Evolutionary conservation across 257 asterid genomes (phyloP), one percentile per base, ranked within the genome.

Genomic region (Solanum chilense): DNA sequence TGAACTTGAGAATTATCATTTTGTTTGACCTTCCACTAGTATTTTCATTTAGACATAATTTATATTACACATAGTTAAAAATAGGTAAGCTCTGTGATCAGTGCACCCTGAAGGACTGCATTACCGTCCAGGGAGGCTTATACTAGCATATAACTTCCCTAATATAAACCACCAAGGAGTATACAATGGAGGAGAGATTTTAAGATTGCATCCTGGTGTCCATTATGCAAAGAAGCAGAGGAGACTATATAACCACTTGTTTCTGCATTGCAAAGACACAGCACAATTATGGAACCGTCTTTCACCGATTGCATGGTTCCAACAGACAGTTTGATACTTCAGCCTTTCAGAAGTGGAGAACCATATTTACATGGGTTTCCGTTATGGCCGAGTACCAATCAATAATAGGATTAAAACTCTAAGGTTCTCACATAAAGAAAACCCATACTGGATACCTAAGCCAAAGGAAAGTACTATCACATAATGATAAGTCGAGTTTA

Each of bases 401-500:
- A 18, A 49, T 31, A 81, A 29, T 29, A 18, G 25, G 41, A 80
- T 80, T 18, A 18, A 10, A 49, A 81, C 31, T 81, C 85, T 49
- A 81, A 27, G 69, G 45, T 81, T 49, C 25, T 81, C 85, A 81
- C 45, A 81, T 49, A 29, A 29, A 9, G 69, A 31, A 81, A 81
- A 81, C 31, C 41, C 31, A 29, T 68, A 81, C 81, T 44, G 75
- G 39, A 81, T n/a, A 66, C 16, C 41, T 31, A 87, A 78, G 15
- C 29, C 47, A 81, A 74, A 87, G 42, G 3, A 78, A 41, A 81
- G 49, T 41, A 81, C 52, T 31, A 77, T 47, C 47, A 62, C 39
- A 77, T 33, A 64, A 85, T 42, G 78, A 85, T 73, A 73, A 70
- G 74, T 47, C 11, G 83, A 76, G 78, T 75, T 74, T 78, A 92